Evolutionary conservation across 441 rosid genomes (phyloP).

Genomic region (Populus trichocarpa): DNA sequence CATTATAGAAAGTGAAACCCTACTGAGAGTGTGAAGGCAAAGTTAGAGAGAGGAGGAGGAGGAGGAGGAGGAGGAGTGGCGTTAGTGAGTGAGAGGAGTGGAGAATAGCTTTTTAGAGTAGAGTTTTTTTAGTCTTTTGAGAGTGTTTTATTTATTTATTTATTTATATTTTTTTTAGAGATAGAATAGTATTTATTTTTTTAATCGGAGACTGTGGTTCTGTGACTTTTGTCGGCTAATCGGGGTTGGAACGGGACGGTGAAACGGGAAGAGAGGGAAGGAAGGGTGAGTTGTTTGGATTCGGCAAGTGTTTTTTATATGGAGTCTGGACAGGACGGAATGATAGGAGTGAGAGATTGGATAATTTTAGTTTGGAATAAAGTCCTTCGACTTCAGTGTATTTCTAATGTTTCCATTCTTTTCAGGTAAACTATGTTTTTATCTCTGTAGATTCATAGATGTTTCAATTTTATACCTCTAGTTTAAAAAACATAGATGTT

Average conservation of each 20-base stretch:
- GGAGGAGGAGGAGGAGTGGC: background rate
- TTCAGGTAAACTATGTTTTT: background rate
- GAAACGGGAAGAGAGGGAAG: background rate
- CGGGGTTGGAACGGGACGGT: conserved; percentile 34
- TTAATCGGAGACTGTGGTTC: conserved; percentile 24
- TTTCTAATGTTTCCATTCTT: background rate
- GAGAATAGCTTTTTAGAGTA: conserved; percentile 21
- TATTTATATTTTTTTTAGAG: background rate
- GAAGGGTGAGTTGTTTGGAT: background rate
- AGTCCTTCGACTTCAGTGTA: background rate
- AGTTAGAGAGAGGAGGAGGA: background rate
- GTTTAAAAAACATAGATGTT: too few species aligned
- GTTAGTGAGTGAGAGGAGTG: conserved; percentile 1
- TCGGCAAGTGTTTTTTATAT: background rate
- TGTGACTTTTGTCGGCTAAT: conserved; percentile 42
- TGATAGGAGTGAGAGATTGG: background rate
- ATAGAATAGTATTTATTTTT: background rate
- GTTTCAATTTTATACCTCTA: too few species aligned
- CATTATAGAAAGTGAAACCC: conserved; percentile 24
- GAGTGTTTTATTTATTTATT: background rate
- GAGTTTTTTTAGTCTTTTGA: conserved; percentile 20
- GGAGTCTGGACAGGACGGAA: conserved; percentile 2
- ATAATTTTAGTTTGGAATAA: background rate
- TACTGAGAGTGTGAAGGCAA: background rate
- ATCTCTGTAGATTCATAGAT: background rate